Evolutionary conservation across 73 alveolate genomes (phyloP).

Genomic region (Paramecium octaurelia): DNA sequence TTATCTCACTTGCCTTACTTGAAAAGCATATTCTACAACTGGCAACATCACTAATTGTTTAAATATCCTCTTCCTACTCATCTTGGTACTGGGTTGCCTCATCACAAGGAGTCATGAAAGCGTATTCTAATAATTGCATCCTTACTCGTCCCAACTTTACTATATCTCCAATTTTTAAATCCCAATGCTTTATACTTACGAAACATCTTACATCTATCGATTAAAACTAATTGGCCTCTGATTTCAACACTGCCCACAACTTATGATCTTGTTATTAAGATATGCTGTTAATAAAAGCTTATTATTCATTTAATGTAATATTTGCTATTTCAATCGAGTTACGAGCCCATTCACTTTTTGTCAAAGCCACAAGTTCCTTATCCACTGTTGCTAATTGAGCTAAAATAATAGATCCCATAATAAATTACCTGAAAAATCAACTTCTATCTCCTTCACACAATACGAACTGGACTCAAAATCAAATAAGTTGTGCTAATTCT

Average conservation of each 20-base stretch:
- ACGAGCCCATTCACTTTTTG: constrained; percentile 36
- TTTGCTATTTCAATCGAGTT: background rate
- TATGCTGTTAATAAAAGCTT: background rate
- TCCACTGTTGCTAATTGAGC: constrained; percentile 26
- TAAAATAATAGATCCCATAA: background rate
- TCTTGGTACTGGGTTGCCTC: background rate
- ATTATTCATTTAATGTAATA: background rate
- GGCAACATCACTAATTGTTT: constrained; percentile 31
- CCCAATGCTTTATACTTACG: constrained; percentile 12
- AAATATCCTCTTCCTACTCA: background rate
- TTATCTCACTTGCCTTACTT: constrained; percentile 36
- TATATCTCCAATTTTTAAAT: background rate
- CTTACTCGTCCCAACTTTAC: constrained; percentile 27
- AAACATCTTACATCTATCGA: constrained; percentile 1
- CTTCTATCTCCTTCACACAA: constrained; percentile 7
- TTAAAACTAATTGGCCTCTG: background rate
- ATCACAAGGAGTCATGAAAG: background rate
- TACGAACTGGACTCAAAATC: constrained; percentile 45
- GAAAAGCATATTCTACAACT: constrained; percentile 55
- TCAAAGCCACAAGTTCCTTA: constrained; percentile 12
- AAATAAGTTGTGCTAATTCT: constrained; percentile 24
- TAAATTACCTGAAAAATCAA: constrained; percentile 23
- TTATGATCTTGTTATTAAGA: background rate
- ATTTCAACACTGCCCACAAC: constrained; percentile 16
- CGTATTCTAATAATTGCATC: constrained; percentile 19